Evolutionary conservation across 441 rosid genomes (phyloP), one percentile per base, ranked within the genome.

Genomic region (Manihot esculenta): DNA sequence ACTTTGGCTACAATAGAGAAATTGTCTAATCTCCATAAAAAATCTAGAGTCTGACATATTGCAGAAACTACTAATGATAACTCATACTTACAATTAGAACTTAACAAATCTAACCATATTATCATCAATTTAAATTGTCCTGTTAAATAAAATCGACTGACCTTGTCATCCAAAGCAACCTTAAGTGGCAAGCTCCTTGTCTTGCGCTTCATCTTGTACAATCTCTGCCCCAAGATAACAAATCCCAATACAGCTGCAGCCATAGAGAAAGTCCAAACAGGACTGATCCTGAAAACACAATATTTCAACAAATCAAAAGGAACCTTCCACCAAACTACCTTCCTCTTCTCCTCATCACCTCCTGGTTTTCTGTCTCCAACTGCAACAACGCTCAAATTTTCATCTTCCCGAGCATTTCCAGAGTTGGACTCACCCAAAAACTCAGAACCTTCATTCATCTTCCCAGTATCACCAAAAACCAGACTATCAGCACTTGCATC

Each of bases 141-240:
- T 63, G 49, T 15, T 14, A 47, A 69, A 61, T 26, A 45, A 65
- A 68, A 44, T 17, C 24, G 62, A 78, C 76, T 74, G 72, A 90
- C 98, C 98, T 94, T 92, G 64, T 94, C 96, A 70, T 94, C 97
- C 42, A 88, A 83, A 2, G 93, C 77, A 79, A 94, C 87, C 85
- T 92, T 89, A 68, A 90, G 91, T 77, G 84, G 89, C 84, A 92
- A 75, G 73, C 79, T 74, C 68, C 78, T 82, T 62, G 76, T 84
- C 87, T 79, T 88, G 78, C 78, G 85, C 89, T 85, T 94, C 96
- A 90, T 86, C 82, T 78, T 89, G 74, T 89, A 89, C 84, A 89
- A 69, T 72, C 83, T 89, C 56, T 85, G 84, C n/a, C 94, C 97
- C 85, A 94, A 79, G 64, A 92, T 81, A 72, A 92, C 83, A 74